These are phyloP conservation scores for Rutidosis leptorrhynchoides DNA, from an alignment of 129 eudicot genomes.

Conservation along the genomic window DNA sequence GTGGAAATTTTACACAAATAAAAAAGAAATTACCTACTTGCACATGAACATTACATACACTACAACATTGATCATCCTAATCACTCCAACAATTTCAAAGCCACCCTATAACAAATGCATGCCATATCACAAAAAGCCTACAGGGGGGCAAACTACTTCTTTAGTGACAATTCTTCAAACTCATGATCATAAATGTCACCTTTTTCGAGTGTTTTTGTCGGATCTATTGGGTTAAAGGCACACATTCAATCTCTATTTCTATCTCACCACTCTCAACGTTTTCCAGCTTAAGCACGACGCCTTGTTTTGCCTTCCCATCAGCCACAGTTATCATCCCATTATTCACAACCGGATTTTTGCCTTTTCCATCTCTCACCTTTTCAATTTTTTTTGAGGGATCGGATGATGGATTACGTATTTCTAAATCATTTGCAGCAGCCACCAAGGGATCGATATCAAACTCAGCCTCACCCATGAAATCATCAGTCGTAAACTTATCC, in stretches of 20 bases:
- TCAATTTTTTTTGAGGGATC: conserved; percentile 47
- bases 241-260: conserved; percentile 81
- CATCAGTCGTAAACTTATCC: conserved; percentile 84
- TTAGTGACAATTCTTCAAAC: background rate
- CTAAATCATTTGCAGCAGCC: conserved; percentile 65
- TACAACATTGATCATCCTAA: conserved; percentile 21
- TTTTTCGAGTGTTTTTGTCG: background rate
- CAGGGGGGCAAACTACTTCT: background rate
- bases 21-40: background rate
- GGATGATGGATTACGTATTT: conserved; percentile 26
- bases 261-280: conserved; percentile 75
- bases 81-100: background rate
- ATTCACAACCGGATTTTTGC: conserved; percentile 40
- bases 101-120: conserved; percentile 25
- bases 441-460: conserved; percentile 80
- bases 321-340: conserved; percentile 44
- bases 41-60: conserved; percentile 25
- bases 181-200: background rate
- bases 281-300: conserved; percentile 56
- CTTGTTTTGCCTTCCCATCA: conserved; percentile 68
- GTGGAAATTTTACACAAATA: background rate
- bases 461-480: conserved; percentile 93
- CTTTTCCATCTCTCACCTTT: conserved; percentile 47
- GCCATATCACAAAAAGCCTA: background rate
- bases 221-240: conserved; percentile 68